Conservation (phyloP, 2,329 filamentous ascomycete species). For the Trichophyton equinum region DNA sequence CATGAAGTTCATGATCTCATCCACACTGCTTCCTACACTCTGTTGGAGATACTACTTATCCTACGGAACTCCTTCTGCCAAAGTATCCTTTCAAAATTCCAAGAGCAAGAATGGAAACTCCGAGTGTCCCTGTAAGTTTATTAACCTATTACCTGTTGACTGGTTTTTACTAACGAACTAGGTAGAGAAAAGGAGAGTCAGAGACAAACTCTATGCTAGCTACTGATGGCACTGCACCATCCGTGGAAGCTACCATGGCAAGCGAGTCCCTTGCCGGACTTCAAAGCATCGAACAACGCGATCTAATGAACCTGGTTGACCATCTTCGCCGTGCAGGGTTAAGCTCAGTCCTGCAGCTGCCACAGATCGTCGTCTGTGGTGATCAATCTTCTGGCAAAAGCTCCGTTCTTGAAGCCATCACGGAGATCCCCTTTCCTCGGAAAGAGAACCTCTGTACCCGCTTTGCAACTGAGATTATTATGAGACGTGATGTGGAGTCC, state of each 20-base stretch:
- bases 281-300: slow-evolving; percentile 30
- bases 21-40: too few species aligned
- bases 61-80: too few species aligned
- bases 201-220: background rate
- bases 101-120: too few species aligned
- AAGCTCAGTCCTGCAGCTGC: slow-evolving; percentile 33
- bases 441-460: slow-evolving; percentile 22
- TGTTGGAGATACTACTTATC: too few species aligned
- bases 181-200: background rate
- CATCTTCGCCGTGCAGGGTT: slow-evolving; percentile 40
- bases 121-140: too few species aligned
- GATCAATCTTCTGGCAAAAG: slow-evolving; percentile 23
- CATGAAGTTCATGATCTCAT: too few species aligned
- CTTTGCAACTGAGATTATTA: slow-evolving; percentile 22
- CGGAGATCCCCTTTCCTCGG: slow-evolving; percentile 18
- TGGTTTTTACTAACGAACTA: too few species aligned
- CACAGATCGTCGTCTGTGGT: slow-evolving; percentile 22
- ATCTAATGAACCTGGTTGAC: slow-evolving; percentile 43
- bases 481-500: slow-evolving; percentile 11
- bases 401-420: slow-evolving; percentile 22
- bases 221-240: background rate
- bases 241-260: background rate
- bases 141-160: too few species aligned
- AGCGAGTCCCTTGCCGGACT: background rate
- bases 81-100: too few species aligned